phyloP scores from a whole-genome alignment of 1,284 basidiomycete genomes.

The Mycena citricolor region DNA sequence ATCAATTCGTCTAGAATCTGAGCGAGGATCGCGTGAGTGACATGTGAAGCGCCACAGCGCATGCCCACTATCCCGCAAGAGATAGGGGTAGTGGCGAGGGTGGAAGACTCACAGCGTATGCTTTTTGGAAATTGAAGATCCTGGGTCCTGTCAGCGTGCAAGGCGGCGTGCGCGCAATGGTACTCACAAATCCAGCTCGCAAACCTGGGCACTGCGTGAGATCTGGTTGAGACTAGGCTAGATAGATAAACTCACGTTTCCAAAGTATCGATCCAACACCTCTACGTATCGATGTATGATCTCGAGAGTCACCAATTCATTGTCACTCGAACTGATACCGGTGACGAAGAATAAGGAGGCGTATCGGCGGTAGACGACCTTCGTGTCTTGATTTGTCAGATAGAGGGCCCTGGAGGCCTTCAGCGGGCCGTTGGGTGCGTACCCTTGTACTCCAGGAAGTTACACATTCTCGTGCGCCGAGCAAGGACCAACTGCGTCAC shows the following conservation, averaged over 20 bases:
- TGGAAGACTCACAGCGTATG: constrained; percentile 75
- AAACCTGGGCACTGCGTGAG: constrained; percentile 60
- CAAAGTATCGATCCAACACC: constrained; percentile 98
- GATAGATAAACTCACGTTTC: constrained; percentile 69
- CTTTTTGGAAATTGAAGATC: constrained; percentile 99
- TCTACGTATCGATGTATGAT: constrained; percentile 99
- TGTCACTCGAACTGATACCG: constrained; percentile 88
- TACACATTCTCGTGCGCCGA: constrained; percentile 97
- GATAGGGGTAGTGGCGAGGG: too few relatives aligned
- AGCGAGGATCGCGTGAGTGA: constrained; percentile 23
- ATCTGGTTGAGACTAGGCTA: neutral
- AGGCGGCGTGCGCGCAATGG: neutral
- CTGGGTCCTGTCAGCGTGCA: constrained; percentile 38
- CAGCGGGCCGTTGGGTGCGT: constrained; percentile 23
- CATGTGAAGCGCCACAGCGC: neutral
- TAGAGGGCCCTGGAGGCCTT: neutral
- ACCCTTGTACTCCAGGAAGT: constrained; percentile 99
- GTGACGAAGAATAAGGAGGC: constrained; percentile 98
- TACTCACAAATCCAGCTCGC: constrained; percentile 89
- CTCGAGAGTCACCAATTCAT: constrained; percentile 92
- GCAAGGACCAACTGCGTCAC: constrained; percentile 98
- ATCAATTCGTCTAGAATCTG: constrained; percentile 97
- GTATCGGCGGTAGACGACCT: constrained; percentile 97
- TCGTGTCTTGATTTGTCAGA: constrained; percentile 63
- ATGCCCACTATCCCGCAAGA: too few relatives aligned